phyloP scores from a whole-genome alignment of 2,329 filamentous ascomycete genomes.

The Cladosporium austrohemisphaericum region DNA sequence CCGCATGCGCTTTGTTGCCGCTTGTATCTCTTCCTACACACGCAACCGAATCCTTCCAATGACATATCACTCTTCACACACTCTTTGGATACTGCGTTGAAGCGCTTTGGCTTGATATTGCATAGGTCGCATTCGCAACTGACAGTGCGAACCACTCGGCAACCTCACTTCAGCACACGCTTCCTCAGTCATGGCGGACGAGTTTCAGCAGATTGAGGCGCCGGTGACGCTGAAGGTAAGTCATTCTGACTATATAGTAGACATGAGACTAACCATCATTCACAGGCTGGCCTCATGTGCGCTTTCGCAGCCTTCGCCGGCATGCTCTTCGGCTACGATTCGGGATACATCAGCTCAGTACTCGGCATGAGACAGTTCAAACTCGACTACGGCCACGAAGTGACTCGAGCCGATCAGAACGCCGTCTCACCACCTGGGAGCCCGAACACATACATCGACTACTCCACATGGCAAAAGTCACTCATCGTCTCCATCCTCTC shows the following conservation, averaged over 20 bases:
- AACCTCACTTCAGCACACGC: constrained; percentile 1
- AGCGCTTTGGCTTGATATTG: too few relatives aligned
- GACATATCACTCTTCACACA: not conserved
- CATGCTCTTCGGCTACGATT: constrained; percentile 60
- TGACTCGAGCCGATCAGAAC: constrained; percentile 9
- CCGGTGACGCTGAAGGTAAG: constrained; percentile 33
- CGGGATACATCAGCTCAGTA: constrained; percentile 53
- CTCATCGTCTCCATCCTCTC: constrained; percentile 72
- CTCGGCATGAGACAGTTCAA: constrained; percentile 50
- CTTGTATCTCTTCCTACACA: not conserved
- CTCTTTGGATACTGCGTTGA: not conserved
- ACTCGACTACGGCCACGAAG: constrained; percentile 29
- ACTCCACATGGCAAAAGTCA: constrained; percentile 44
- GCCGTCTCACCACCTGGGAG: constrained; percentile 13
- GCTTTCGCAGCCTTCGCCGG: constrained; percentile 59
- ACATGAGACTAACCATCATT: not conserved
- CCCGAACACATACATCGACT: constrained; percentile 24
- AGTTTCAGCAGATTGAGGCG: constrained; percentile 27
- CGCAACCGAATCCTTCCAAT: not conserved
- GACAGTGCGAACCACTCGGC: not conserved
- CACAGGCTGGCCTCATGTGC: constrained; percentile 56
- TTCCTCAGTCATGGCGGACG: constrained; percentile 3
- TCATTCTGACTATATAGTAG: not conserved
- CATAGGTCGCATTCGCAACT: not conserved
- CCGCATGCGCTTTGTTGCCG: constrained; percentile 6